These are phyloP conservation scores for Lichtheimia ornata DNA, from an alignment of 371 early-diverging fungal genomes.

Conservation along the genomic window DNA sequence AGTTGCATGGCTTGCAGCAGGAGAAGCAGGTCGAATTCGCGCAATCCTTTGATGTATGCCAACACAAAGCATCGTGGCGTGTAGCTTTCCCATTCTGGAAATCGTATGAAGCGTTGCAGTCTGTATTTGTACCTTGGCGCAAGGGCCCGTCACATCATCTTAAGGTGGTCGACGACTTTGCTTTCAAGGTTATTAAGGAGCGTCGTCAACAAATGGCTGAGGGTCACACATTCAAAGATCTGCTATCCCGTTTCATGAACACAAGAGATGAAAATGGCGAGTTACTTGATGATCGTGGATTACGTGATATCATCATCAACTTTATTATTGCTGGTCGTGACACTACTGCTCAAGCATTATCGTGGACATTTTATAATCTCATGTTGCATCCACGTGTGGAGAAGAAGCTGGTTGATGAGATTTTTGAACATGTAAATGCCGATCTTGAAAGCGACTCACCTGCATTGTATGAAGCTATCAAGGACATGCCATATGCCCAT, in stretches of 20 bases:
- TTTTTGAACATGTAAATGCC: constrained; percentile 31
- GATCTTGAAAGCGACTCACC: constrained; percentile 24
- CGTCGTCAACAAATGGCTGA: constrained; percentile 41
- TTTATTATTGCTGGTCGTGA: constrained; percentile 71
- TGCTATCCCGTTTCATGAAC: constrained; percentile 65
- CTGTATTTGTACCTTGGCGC: constrained; percentile 33
- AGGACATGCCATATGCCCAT: constrained; percentile 58
- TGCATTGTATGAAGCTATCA: constrained; percentile 44
- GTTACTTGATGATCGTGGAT: constrained; percentile 46
- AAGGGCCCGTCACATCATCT: constrained; percentile 44
- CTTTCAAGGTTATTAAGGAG: constrained; percentile 40
- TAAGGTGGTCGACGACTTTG: constrained; percentile 50
- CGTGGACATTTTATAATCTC: constrained; percentile 70
- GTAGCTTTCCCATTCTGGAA: constrained; percentile 58
- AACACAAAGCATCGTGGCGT: constrained; percentile 41
- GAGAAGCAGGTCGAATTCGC: constrained; percentile 49
- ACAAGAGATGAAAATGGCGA: constrained; percentile 56
- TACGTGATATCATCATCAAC: constrained; percentile 71
- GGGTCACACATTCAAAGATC: constrained; percentile 52
- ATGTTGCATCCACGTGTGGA: constrained; percentile 56
- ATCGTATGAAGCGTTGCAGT: constrained; percentile 34
- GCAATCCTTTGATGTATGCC: constrained; percentile 49
- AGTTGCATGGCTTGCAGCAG: constrained; percentile 35
- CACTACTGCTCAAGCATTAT: constrained; percentile 73
- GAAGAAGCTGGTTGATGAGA: constrained; percentile 59